Conservation (phyloP, 2,329 filamentous ascomycete species). For the Pseudogymnoascus sp. region DNA sequence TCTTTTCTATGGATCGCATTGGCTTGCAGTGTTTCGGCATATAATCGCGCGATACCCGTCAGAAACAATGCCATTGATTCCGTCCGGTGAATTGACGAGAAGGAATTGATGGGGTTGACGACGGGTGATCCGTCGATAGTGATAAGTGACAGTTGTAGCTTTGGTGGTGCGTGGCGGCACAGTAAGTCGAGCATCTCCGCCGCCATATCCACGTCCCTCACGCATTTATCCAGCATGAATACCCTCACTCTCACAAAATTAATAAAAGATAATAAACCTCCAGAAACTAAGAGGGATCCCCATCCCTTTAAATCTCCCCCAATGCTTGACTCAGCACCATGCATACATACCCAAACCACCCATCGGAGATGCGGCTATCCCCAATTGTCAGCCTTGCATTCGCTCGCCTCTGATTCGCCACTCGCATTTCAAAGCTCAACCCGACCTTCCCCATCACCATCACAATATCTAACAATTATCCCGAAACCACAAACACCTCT, state of each 20-base stretch:
- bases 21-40: too few relatives aligned
- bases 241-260: neutral
- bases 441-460: neutral
- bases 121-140: neutral
- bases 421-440: too few relatives aligned
- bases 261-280: neutral
- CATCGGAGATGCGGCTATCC: too few relatives aligned
- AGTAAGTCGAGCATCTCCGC: neutral
- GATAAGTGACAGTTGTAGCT: neutral
- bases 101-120: neutral
- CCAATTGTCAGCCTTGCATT: neutral
- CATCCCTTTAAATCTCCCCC: neutral
- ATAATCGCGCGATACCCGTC: too few relatives aligned
- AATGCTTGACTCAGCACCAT: neutral
- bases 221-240: neutral
- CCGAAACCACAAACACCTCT: neutral
- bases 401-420: neutral
- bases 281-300: neutral
- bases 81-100: neutral
- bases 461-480: neutral
- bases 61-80: neutral
- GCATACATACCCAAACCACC: too few relatives aligned
- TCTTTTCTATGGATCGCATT: neutral
- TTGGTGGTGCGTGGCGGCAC: neutral
- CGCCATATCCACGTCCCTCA: neutral